Percentiles rank a stretch among this genome's conserved stretches.
phyloP scores from a whole-genome alignment of 1,139 yeast genomes.

The Candida sp. region DNA sequence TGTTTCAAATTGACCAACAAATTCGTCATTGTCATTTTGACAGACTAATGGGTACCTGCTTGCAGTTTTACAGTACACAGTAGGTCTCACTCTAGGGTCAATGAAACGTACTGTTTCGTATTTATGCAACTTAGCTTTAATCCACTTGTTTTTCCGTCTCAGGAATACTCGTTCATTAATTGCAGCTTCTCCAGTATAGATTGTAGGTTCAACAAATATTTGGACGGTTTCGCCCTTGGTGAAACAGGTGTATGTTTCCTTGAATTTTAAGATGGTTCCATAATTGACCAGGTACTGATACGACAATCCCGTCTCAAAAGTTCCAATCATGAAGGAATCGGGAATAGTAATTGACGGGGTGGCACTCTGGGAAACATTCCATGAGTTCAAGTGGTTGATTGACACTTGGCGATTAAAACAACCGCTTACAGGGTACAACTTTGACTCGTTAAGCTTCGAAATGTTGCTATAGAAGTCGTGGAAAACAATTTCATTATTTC shows the following conservation, averaged over 20 bases:
- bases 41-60: too few relatives aligned
- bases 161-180: neutral
- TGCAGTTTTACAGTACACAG: too few relatives aligned
- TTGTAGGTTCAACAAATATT: neutral
- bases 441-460: neutral
- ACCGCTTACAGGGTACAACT: neutral
- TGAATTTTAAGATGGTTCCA: neutral
- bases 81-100: too few relatives aligned
- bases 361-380: neutral
- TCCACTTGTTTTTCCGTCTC: neutral
- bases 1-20: too few relatives aligned
- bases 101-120: too few relatives aligned
- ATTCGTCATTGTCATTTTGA: too few relatives aligned
- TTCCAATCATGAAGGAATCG: neutral
- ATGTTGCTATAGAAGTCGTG: neutral
- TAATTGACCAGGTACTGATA: neutral
- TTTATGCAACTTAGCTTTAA: too few relatives aligned
- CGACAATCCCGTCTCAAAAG: neutral
- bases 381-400: neutral
- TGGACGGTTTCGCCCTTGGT: neutral
- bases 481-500: too few relatives aligned
- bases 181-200: neutral
- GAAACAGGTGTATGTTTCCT: neutral
- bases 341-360: neutral
- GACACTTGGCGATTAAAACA: neutral